Base-by-base conservation (phyloP, 2,329 filamentous ascomycete species). In the Parastagonospora avenae region DNA sequence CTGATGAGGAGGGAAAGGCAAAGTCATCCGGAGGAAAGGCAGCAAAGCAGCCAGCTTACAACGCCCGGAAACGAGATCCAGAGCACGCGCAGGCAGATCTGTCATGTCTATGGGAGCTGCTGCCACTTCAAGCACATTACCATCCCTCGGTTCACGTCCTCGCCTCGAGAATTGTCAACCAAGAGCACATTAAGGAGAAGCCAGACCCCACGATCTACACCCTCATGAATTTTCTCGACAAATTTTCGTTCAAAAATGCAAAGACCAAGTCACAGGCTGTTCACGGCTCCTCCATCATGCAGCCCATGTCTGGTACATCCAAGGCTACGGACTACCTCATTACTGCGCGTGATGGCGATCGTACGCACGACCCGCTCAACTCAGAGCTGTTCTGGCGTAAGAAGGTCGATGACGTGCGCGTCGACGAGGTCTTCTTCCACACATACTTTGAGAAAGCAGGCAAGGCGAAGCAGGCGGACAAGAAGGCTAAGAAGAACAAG, bases 371-470 rank as follows among this genome's bases (percentile, higher is more conserved):
- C 15, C 82, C 86, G 2, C 82, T 99, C 73, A 99, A 99, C 75
- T 88, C 88, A 1, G 89, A 95, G 56, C 80, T 85, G 2, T 99
- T 99, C 80, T 96, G 92, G 91, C 88, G 87, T 66, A 91, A 91
- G 83, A 92, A 91, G 77, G 81, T 84, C n/a, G 87, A 91, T 57
- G 87, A 97, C 46, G 88, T 99, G 38, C 87, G 89, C 2, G 91
- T 87, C 0, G 92, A 99, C 60, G 94, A 99, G 70, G 90, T 92
- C 33, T 99, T 99, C 84, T 99, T 99, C 84, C 94, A 99, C 74
- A 87, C 91, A 60, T 99, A 99, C 83, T 99, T 99, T 76, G 87
- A 85, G 49, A 83, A 88, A 69, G 76, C 79, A 9, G 83, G 80
- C 42, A 81, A 80, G 57, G 76, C 79, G 61, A 80, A 82, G 66